Evolutionary conservation across 2,329 filamentous ascomycete species (phyloP), one percentile per base, ranked within the genome.

Genomic region (Fusarium annulatum): DNA sequence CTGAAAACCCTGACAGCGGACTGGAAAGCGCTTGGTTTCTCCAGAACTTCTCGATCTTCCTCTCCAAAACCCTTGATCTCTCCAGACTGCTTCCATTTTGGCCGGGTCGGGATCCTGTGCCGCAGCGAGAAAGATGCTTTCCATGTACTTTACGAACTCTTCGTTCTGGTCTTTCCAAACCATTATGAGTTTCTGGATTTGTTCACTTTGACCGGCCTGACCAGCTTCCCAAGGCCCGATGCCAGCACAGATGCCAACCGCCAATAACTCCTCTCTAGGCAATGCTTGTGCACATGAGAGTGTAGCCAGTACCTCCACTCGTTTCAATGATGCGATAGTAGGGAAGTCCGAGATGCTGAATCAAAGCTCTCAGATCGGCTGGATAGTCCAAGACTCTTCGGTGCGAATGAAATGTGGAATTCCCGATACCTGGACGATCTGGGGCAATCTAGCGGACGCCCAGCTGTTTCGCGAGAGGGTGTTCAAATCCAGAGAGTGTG

Each of bases 351-450:
- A 60, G 48, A 16, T 57, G 28, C 18, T 42, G 1, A 2, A 39
- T 39, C 0, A 66, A n/a, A 14, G 21, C 23, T 9, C 5, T 18
- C 1, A 67, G 19, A 16, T 67, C 61, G 4, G 16, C 5, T 1
- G 62, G 46, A 42, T 51, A 67, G n/a, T 67, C 52, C 1, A 42
- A 7, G 5, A 67, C 57, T 26, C 16, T 34, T 6, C 64, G 64
- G 7, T 18, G 28, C 18, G 39, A 30, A 1, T 67, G 33, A 5
- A 51, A 64, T 18, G 64, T 42, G 1, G 64, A 67, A 19, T n/a
- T 30, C 6, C 52, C 45, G 16, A 67, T 66, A 6, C 64, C 41
- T 2, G 64, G 52, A 2, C 64, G 55, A 51, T 67, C 64, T 18
- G 49, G 52, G 2, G 64, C 34, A 16, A 67, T 60, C 19, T 42